These are phyloP conservation scores for Cornus kousa DNA, from an alignment of 148 eudicot species.

Conservation along the genomic window DNA sequence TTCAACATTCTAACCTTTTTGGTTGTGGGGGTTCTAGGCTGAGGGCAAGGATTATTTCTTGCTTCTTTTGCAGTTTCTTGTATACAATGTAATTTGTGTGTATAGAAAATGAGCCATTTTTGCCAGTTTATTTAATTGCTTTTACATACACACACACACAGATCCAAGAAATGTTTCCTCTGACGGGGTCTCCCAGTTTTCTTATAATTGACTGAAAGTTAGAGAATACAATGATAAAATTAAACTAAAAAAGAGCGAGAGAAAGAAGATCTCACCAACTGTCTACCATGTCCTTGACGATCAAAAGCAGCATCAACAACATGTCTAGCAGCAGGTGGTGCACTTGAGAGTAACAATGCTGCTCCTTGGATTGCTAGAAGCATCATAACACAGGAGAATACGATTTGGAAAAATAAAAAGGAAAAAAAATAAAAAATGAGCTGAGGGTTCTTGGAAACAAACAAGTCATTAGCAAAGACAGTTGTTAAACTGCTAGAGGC, in stretches of 20 bases:
- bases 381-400: slow-evolving; percentile 11
- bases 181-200: not conserved
- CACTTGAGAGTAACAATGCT: slow-evolving; percentile 47
- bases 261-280: slow-evolving; percentile 58
- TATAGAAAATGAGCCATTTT: too few relatives aligned
- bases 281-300: slow-evolving; percentile 70
- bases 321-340: slow-evolving; percentile 57
- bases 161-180: too few relatives aligned
- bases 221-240: not conserved
- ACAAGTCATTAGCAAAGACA: not conserved
- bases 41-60: too few relatives aligned
- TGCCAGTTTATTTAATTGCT: too few relatives aligned
- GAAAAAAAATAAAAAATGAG: not conserved
- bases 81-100: too few relatives aligned
- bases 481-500: not conserved
- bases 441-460: not conserved
- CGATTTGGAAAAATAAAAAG: not conserved
- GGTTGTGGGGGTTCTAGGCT: too few relatives aligned
- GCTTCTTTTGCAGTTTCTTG: too few relatives aligned
- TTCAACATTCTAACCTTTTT: too few relatives aligned
- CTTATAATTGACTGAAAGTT: not conserved
- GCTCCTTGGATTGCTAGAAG: slow-evolving; percentile 82
- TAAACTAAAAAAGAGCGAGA: not conserved
- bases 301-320: slow-evolving; percentile 70
- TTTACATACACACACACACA: too few relatives aligned